Conservation (phyloP, 768 basidiomycete species). For the Boletellus emodensis region DNA sequence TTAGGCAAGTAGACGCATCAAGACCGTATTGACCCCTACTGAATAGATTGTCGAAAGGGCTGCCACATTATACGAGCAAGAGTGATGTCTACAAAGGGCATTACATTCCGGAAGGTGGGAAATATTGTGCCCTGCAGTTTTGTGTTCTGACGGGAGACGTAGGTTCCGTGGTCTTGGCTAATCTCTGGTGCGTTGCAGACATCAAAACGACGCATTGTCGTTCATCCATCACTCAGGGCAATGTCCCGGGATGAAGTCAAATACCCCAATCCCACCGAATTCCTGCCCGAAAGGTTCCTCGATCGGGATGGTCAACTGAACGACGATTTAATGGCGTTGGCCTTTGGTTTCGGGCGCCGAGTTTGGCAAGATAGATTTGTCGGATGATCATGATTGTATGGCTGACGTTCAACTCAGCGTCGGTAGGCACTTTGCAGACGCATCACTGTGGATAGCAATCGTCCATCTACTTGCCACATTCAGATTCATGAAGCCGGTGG, state of each 20-base stretch:
- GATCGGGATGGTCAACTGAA: constrained; percentile 22
- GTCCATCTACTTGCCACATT: constrained; percentile 29
- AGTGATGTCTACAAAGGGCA: constrained; percentile 25
- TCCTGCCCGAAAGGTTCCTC: constrained; percentile 29
- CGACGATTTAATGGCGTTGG: constrained; percentile 18
- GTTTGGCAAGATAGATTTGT: constrained; percentile 16
- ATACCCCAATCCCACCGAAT: constrained; percentile 26
- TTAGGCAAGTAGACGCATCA: constrained; percentile 16
- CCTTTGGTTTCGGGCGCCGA: constrained; percentile 31
- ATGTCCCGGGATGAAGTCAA: constrained; percentile 27
- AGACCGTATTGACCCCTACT: background rate
- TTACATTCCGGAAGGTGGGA: constrained; percentile 26
- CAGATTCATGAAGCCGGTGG: constrained; percentile 27
- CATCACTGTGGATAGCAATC: constrained; percentile 31
- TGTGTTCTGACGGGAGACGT: constrained; percentile 11
- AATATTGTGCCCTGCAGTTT: background rate
- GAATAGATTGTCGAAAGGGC: constrained; percentile 13
- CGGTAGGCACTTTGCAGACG: constrained; percentile 30
- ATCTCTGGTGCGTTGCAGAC: constrained; percentile 23
- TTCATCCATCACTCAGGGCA: constrained; percentile 21
- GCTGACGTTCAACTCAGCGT: constrained; percentile 15
- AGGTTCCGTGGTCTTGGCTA: constrained; percentile 30
- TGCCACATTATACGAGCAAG: constrained; percentile 26
- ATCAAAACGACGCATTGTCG: background rate
- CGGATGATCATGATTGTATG: background rate